Evolutionary conservation across 805 yeast genomes (phyloP).

Genomic region (Scheffersomyces lignosus): DNA sequence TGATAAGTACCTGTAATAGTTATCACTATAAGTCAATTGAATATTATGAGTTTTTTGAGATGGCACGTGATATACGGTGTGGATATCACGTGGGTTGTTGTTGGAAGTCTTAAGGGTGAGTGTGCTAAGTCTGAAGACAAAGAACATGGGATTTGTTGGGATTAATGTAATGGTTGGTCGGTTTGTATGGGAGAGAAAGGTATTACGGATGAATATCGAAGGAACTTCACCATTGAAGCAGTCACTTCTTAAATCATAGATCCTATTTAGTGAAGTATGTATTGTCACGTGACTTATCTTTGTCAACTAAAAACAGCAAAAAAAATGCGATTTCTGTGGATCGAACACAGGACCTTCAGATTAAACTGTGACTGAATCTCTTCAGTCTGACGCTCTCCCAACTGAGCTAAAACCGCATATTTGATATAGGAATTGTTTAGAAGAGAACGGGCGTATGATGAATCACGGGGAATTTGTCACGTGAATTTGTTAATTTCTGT

Average conservation of each 20-base stretch:
- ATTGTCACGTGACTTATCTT: too few species aligned
- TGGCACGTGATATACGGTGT: conserved; percentile 20
- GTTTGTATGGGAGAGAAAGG: too few species aligned
- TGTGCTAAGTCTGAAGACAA: too few species aligned
- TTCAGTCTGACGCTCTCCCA: conserved; percentile 36
- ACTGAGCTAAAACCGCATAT: conserved; percentile 1
- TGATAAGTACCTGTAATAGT: too few species aligned
- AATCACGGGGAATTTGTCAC: neutral
- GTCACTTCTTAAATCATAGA: too few species aligned
- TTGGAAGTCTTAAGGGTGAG: neutral
- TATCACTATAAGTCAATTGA: too few species aligned
- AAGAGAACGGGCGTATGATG: neutral
- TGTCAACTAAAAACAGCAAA: too few species aligned
- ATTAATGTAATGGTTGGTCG: too few species aligned
- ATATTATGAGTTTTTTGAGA: neutral
- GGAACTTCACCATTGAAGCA: too few species aligned
- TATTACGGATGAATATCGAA: too few species aligned
- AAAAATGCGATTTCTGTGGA: conserved; percentile 65
- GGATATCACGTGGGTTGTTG: conserved; percentile 21
- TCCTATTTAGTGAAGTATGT: too few species aligned
- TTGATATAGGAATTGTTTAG: neutral
- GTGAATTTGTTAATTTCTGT: neutral
- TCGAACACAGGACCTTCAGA: conserved; percentile 87
- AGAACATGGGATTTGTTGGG: too few species aligned
- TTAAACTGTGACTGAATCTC: conserved; percentile 33